Base-by-base conservation (phyloP, 2,329 filamentous ascomycete genomes). In the Colletotrichum higginsianum region DNA sequence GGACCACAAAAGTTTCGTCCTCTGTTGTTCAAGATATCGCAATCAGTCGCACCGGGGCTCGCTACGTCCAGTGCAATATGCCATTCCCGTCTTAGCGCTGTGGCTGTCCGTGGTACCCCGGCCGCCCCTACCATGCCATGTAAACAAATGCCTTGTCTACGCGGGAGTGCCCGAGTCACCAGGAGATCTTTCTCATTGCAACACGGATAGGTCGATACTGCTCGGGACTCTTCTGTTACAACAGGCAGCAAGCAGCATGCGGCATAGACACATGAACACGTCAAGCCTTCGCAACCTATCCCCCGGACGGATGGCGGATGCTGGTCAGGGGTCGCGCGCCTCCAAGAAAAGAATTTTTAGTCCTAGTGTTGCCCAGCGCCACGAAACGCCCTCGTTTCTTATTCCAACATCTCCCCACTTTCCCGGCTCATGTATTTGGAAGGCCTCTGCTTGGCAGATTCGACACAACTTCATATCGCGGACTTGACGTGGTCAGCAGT, bases 11-110 rank as follows among this genome's bases (percentile, higher is more conserved):
- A 65, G 64, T 47, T 13, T 23, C 44, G 50, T 57, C 60, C 69
- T 46, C 60, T 61, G 58, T 68, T 40, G 72, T 66, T 56, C 69
- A 71, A 72, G 72, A 73, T 73, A 67, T 73, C 60, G 68, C 68
- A 65, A 49, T 67, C 49, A 65, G 58, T 62, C 40, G 72, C 46
- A 67, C 72, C 60, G 46, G 65, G 55, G 66, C 55, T 61, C 55
- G 21, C 53, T 62, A 60, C 62, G 56, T 56, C 58, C 58, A 46
- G 30, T 56, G 42, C 56, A 52, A 49, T 47, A 56, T 69, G 69
- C 18, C 61, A 57, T 40, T 44, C 47, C 47, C 26, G 50, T 61
- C 16, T 60, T 46, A 42, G 58, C 50, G 47, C 56, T 71, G 66
- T 61, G 38, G 63, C 47, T 38, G 67, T 53, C 63, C 68, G 63